Evolutionary conservation across 331 rosid species (phyloP).

Genomic region (Rhamnella rubrinervis): DNA sequence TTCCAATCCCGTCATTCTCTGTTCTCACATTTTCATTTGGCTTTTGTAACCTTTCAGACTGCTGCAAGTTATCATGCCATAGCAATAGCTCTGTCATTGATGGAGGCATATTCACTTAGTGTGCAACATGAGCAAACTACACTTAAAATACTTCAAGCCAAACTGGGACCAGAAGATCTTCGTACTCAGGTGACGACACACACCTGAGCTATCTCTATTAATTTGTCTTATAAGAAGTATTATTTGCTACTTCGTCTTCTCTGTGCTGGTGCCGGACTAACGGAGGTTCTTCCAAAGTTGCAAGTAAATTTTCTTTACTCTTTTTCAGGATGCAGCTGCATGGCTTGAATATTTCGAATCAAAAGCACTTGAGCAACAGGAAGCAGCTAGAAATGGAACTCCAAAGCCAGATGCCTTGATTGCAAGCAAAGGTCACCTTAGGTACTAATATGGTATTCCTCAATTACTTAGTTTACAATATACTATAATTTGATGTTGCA

Average conservation of each 20-base stretch:
- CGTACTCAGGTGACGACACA: conserved; percentile 76
- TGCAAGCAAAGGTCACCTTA: conserved; percentile 99
- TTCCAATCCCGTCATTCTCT: not conserved
- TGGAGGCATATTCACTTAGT: conserved; percentile 95
- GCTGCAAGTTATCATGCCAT: conserved; percentile 99
- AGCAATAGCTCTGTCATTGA: conserved; percentile 97
- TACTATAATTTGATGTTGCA: conserved; percentile 15
- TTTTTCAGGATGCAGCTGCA: conserved; percentile 88
- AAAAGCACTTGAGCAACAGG: conserved; percentile 93
- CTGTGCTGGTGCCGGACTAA: not conserved
- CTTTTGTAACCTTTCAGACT: conserved; percentile 51
- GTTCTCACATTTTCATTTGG: conserved; percentile 6
- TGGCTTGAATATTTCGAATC: conserved; percentile 98
- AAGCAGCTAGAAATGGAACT: conserved; percentile 85
- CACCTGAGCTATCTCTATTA: not conserved
- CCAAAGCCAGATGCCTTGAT: conserved; percentile 88
- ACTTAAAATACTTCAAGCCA: conserved; percentile 78
- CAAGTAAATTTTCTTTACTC: not conserved
- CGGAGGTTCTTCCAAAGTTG: conserved; percentile 1
- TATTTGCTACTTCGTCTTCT: not conserved
- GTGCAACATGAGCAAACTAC: conserved; percentile 99
- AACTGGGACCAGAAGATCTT: conserved; percentile 89
- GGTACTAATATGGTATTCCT: conserved; percentile 87
- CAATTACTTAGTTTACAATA: conserved; percentile 43
- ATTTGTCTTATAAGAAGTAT: not conserved